A percentile compares a stretch with the other conserved stretches of the same genome.
Evolutionary conservation across 805 yeast genomes (phyloP).

Genomic region (Saccharomyces jurei): DNA sequence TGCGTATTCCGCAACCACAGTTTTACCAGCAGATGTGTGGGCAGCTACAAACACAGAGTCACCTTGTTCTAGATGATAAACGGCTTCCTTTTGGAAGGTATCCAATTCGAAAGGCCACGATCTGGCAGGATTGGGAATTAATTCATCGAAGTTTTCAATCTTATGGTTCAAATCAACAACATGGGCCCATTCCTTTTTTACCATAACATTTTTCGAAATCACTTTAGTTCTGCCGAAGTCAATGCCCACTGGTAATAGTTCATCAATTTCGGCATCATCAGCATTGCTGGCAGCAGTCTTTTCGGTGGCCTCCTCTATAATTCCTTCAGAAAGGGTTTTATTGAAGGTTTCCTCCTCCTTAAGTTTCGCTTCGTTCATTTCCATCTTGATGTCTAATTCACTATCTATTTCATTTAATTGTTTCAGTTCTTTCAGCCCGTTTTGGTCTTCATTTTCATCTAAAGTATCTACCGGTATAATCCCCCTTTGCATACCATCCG

Average conservation of each 20-base stretch:
- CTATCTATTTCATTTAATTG: slow-evolving; percentile 28
- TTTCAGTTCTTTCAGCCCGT: slow-evolving; percentile 18
- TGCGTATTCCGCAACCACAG: slow-evolving; percentile 97
- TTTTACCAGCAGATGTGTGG: slow-evolving; percentile 97
- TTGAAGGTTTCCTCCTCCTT: slow-evolving; percentile 13
- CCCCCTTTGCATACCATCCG: slow-evolving; percentile 79
- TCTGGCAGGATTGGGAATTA: slow-evolving; percentile 89
- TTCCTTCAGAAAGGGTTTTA: slow-evolving; percentile 2
- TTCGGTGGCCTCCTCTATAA: slow-evolving; percentile 6
- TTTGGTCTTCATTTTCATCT: slow-evolving; percentile 9
- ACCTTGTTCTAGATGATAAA: slow-evolving; percentile 92
- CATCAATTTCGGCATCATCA: slow-evolving; percentile 34
- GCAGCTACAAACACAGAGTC: slow-evolving; percentile 99
- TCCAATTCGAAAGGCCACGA: slow-evolving; percentile 93
- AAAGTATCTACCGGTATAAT: slow-evolving; percentile 30
- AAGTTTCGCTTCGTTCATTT: slow-evolving; percentile 34
- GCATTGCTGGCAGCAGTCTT: slow-evolving; percentile 1
- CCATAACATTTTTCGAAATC: slow-evolving; percentile 10
- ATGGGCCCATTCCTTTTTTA: slow-evolving; percentile 83
- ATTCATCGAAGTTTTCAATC: slow-evolving; percentile 74
- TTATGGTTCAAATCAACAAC: slow-evolving; percentile 79
- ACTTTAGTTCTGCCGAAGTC: slow-evolving; percentile 36
- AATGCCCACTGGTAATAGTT: slow-evolving; percentile 42
- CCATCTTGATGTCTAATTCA: slow-evolving; percentile 30
- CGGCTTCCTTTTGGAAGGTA: slow-evolving; percentile 93